Evolutionary conservation across 1,284 basidiomycete species (phyloP).

Genomic region (Cystobasidiaceae sp.): DNA sequence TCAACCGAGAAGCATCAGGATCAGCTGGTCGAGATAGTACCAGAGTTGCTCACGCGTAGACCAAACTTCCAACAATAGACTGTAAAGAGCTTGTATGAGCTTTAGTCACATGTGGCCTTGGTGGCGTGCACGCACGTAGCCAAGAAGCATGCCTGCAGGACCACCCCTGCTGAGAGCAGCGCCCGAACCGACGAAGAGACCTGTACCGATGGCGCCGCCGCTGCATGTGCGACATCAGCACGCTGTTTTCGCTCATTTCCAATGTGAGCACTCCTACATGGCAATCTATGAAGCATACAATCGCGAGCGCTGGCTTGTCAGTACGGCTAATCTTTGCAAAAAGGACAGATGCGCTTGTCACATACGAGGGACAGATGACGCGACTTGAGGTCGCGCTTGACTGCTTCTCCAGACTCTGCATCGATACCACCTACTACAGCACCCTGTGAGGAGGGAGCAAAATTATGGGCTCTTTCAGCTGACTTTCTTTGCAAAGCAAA

Average conservation of each 20-base stretch:
- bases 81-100: no score
- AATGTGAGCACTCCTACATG: no score
- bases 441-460: background rate
- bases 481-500: background rate
- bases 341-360: no score
- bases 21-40: no score
- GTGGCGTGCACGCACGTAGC: background rate
- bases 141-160: constrained; percentile 42
- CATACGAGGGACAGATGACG: background rate
- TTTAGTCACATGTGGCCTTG: no score
- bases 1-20: no score
- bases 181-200: constrained; percentile 39
- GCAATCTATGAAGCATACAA: no score
- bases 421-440: background rate
- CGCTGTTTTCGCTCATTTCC: no score
- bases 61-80: background rate
- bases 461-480: background rate
- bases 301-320: no score
- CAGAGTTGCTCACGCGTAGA: background rate
- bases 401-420: background rate
- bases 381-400: background rate
- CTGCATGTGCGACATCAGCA: no score
- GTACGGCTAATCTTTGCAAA: no score
- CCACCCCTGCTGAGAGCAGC: constrained; percentile 42
- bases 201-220: background rate